Evolutionary conservation across 306 rosid species (phyloP).

Genomic region (Nissolia schottii): DNA sequence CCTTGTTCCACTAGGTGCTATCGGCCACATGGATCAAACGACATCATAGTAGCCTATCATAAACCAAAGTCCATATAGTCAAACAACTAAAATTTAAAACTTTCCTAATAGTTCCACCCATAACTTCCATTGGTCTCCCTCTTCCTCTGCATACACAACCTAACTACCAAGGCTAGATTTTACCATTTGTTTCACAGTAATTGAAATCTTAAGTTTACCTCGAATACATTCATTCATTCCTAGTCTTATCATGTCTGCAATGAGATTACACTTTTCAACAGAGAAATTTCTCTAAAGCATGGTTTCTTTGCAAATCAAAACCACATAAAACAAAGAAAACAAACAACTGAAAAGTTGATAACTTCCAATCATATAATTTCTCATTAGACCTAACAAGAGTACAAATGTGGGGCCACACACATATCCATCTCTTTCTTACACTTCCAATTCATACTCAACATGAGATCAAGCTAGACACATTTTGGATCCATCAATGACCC

Average conservation of each 20-base stretch:
- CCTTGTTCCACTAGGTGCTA: neutral
- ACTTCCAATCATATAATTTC: neutral
- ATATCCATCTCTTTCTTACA: neutral
- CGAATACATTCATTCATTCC: too few species aligned
- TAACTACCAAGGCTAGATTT: neutral
- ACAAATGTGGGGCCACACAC: neutral
- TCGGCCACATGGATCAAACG: too few species aligned
- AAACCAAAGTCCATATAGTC: neutral
- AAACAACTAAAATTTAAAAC: neutral
- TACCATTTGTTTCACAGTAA: neutral
- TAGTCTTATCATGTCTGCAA: neutral
- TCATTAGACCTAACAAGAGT: neutral
- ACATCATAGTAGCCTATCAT: too few species aligned
- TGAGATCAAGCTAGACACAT: too few species aligned
- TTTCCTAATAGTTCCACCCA: too few species aligned
- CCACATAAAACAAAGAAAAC: neutral
- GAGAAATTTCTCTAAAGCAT: neutral
- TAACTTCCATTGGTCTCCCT: neutral
- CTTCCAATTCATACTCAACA: slow-evolving; percentile 4
- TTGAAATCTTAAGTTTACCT: too few species aligned
- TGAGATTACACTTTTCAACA: neutral
- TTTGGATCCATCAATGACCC: too few species aligned
- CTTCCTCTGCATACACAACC: neutral
- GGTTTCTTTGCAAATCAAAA: neutral
- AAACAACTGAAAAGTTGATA: neutral